Evolutionary conservation across 805 yeast species (phyloP).

Genomic region (Wickerhamomyces canadensis): DNA sequence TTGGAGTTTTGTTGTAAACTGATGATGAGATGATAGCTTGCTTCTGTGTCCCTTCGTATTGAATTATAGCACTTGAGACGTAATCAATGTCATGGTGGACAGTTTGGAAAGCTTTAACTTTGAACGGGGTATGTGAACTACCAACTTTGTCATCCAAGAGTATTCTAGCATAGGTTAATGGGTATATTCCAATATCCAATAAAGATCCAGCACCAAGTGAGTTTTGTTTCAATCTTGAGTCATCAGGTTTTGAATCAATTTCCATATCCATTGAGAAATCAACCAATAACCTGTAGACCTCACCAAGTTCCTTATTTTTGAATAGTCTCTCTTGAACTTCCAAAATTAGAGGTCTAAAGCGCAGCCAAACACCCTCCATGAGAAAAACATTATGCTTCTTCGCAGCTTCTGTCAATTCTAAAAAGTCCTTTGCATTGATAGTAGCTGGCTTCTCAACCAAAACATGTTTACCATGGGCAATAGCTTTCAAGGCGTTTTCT

Average conservation of each 20-base stretch:
- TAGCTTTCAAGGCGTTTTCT: slow-evolving; percentile 37
- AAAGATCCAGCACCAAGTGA: slow-evolving; percentile 51
- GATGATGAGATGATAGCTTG: slow-evolving; percentile 11
- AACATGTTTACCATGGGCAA: slow-evolving; percentile 42
- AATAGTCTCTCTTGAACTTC: slow-evolving; percentile 29
- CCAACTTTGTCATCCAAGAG: neutral
- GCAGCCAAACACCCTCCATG: slow-evolving; percentile 58
- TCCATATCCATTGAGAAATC: slow-evolving; percentile 33
- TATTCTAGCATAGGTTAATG: slow-evolving; percentile 32
- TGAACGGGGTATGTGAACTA: neutral
- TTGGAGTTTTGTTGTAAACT: slow-evolving; percentile 16
- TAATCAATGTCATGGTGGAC: slow-evolving; percentile 13
- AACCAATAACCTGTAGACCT: slow-evolving; percentile 33
- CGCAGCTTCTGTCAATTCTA: slow-evolving; percentile 39
- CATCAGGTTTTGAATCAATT: slow-evolving; percentile 27
- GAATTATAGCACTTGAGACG: slow-evolving; percentile 30
- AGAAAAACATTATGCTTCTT: slow-evolving; percentile 36
- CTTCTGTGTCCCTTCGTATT: slow-evolving; percentile 22
- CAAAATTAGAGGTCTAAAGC: slow-evolving; percentile 42
- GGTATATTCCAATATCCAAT: slow-evolving; percentile 51
- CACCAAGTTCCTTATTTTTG: slow-evolving; percentile 41
- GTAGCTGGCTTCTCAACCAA: slow-evolving; percentile 53
- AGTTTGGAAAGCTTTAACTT: slow-evolving; percentile 1
- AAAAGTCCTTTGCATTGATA: slow-evolving; percentile 39
- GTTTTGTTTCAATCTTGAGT: slow-evolving; percentile 36